Evolutionary conservation across 176 grass and related monocot species (phyloP).

Genomic region (Carex littledalei): DNA sequence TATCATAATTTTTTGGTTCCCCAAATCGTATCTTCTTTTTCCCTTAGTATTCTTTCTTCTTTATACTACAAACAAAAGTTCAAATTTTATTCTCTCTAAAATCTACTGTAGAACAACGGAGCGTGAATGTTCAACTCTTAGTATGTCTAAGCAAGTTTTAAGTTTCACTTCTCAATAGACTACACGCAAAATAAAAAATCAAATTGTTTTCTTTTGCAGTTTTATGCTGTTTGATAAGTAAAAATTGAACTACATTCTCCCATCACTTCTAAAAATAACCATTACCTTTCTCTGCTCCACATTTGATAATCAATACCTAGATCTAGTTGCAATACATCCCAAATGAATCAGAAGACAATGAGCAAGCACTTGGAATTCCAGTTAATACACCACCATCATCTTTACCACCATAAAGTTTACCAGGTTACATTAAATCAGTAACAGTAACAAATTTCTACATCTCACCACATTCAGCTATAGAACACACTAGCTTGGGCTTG

Average conservation of each 20-base stretch:
- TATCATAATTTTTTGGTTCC: not conserved
- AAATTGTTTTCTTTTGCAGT: not conserved
- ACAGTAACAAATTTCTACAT: constrained; percentile 48
- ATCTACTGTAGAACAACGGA: not conserved
- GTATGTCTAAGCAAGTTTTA: not conserved
- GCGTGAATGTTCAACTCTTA: not conserved
- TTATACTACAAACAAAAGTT: not conserved
- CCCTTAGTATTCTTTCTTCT: not conserved
- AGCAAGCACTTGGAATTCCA: not conserved
- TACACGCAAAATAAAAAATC: not conserved
- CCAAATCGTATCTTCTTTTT: not conserved
- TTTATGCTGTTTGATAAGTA: not conserved
- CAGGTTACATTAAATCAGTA: constrained; percentile 6
- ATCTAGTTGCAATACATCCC: not conserved
- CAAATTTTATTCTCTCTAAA: not conserved
- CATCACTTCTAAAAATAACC: not conserved
- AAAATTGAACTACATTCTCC: not conserved
- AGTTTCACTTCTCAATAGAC: not conserved
- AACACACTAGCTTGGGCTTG: constrained; percentile 73
- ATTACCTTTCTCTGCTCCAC: not conserved
- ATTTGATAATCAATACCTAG: not conserved
- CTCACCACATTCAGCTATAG: constrained; percentile 80
- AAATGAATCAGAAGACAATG: not conserved
- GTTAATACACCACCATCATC: not conserved
- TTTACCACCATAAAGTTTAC: not conserved